Evolutionary conservation across 306 rosid species (phyloP), one percentile per base, ranked within the genome.

Genomic region (Carpinus viminea): DNA sequence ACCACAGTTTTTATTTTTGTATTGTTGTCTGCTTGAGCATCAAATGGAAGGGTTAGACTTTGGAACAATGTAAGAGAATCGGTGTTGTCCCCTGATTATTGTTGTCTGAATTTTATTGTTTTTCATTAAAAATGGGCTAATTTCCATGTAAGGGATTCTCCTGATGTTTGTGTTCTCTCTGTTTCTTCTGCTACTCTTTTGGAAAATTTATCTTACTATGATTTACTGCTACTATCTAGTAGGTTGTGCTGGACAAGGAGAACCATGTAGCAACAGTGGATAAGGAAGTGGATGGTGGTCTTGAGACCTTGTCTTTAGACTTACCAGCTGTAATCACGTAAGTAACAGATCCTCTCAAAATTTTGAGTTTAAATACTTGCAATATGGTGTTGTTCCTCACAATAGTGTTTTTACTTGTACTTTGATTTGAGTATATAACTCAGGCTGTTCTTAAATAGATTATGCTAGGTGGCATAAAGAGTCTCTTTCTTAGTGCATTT

Each of bases 311-410:
- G 70, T 80, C 75, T 76, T 82, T 96, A 79, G 88, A 96, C 75
- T 85, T 96, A 74, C 99, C 97, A 3, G 99, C 98, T 10, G 97
- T 96, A 64, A 90, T 96, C 89, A 96, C 97, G 97, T 93, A 73
- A 84, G 99, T 79, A 16, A 74, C 64, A 20, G 66, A 55, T 86
- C 71, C 77, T 74, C 70, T 62, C 36, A 2, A 41, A 55, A 68
- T 38, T 68, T 38, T n/a, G 5, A 8, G 13, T 8, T 68, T 6
- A 41, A 41, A 10, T 8, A 1, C 28, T 38, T 68, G 8, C 11
- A 18, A 6, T 31, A 15, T 31, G n/a, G 7, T 41, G 7, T 41
- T 18, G 5, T 51, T 68, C 28, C 50, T 66, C 16, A 8, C 51
- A 41, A n/a, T 11, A 7, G 21, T 64, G 26, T 4, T 47, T 38